phyloP scores from a whole-genome alignment of 805 yeast genomes.

The Candida koratica region DNA sequence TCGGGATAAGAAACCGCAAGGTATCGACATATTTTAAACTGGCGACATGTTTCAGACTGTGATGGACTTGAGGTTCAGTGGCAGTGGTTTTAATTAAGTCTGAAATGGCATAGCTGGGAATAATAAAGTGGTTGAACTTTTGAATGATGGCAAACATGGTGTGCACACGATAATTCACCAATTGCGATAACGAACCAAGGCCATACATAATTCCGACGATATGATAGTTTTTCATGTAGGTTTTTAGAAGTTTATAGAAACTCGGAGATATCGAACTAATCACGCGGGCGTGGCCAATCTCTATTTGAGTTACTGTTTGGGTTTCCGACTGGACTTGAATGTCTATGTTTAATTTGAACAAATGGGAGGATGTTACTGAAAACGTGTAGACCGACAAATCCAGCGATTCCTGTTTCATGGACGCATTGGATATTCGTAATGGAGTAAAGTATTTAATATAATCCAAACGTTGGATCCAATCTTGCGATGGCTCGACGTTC shows the following conservation, averaged over 20 bases:
- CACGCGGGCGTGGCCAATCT: neutral
- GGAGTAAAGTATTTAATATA: conserved; percentile 21
- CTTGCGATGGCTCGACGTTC: conserved; percentile 33
- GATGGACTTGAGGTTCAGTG: too few species aligned
- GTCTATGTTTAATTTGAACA: conserved; percentile 20
- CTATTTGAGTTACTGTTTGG: neutral
- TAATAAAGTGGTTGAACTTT: conserved; percentile 17
- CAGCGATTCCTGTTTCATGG: neutral
- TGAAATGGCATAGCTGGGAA: conserved; percentile 13
- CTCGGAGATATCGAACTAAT: conserved; percentile 20
- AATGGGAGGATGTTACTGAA: conserved; percentile 7
- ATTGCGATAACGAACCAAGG: conserved; percentile 28
- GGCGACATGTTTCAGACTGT: conserved; percentile 18
- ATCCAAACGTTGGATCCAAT: conserved; percentile 27
- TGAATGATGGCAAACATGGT: conserved; percentile 20
- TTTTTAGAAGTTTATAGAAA: conserved; percentile 18
- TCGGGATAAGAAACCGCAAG: conserved; percentile 17
- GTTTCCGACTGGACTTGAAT: conserved; percentile 15
- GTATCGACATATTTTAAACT: conserved; percentile 20
- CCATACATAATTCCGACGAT: conserved; percentile 30
- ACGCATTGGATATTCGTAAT: neutral
- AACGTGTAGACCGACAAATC: conserved; percentile 3
- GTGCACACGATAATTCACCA: conserved; percentile 21
- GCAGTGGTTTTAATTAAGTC: conserved; percentile 10
- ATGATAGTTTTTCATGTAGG: conserved; percentile 25